Conservation (phyloP, 345 rosid genomes). For the Euphorbia pulcherrima region DNA sequence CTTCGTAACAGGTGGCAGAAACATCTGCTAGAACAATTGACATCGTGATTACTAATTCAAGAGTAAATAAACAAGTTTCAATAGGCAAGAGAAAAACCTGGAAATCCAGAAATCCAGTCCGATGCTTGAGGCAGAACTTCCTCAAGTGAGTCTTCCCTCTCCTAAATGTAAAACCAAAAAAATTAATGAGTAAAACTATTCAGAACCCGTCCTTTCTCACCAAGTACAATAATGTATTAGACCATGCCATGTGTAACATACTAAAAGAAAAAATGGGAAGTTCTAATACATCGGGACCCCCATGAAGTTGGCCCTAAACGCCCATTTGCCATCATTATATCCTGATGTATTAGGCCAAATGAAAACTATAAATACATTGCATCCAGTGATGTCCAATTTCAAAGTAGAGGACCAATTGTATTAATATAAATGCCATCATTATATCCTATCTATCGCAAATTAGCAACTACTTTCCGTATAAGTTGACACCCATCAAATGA, state of each 20-base stretch:
- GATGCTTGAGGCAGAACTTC: slow-evolving; percentile 52
- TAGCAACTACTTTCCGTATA: too few relatives aligned
- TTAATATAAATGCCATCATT: too few relatives aligned
- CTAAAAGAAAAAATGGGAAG: background rate
- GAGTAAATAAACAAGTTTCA: slow-evolving; percentile 13
- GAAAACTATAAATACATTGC: background rate
- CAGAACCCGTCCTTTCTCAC: background rate
- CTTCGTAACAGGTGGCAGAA: slow-evolving; percentile 51
- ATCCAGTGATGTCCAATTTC: background rate
- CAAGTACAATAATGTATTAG: background rate
- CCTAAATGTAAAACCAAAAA: slow-evolving; percentile 47
- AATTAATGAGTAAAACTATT: slow-evolving; percentile 2
- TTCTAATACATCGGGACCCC: too few relatives aligned
- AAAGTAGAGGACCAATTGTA: background rate
- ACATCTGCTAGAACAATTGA: slow-evolving; percentile 33
- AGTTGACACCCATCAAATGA: too few relatives aligned
- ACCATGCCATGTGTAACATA: too few relatives aligned
- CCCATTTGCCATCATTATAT: too few relatives aligned
- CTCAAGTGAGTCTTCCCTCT: slow-evolving; percentile 51
- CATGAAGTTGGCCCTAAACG: too few relatives aligned
- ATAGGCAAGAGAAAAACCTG: slow-evolving; percentile 59
- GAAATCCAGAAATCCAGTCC: slow-evolving; percentile 50
- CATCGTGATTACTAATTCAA: slow-evolving; percentile 14
- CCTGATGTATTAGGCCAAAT: too few relatives aligned
- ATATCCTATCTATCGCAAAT: too few relatives aligned